Conservation (phyloP, 768 basidiomycete genomes). For the Suillus plorans region DNA sequence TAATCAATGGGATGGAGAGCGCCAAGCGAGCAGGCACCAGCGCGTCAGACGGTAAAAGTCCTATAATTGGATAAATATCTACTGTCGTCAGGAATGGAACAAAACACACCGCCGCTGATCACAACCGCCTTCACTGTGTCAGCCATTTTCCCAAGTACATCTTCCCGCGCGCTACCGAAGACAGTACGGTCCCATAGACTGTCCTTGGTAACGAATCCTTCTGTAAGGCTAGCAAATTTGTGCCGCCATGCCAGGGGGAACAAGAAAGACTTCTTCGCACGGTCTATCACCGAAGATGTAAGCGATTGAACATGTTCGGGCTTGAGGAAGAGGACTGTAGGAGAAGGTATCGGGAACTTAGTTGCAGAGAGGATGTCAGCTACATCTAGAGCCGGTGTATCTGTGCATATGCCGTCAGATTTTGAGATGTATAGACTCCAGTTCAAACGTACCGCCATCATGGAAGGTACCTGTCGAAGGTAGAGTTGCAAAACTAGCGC, state of each 20-base stretch:
- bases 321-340: constrained; percentile 76
- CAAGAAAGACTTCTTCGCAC: constrained; percentile 53
- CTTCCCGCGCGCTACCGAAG: constrained; percentile 64
- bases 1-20: constrained; percentile 75
- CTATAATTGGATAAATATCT: constrained; percentile 31
- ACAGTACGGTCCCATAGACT: constrained; percentile 85
- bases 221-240: constrained; percentile 64
- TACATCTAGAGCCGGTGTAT: constrained; percentile 30
- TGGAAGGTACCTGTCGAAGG: constrained; percentile 54
- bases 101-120: constrained; percentile 64
- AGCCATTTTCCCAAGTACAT: constrained; percentile 59
- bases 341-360: constrained; percentile 62
- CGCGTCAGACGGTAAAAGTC: constrained; percentile 44
- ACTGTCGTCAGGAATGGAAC: background rate
- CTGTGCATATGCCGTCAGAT: constrained; percentile 1
- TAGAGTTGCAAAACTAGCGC: constrained; percentile 69
- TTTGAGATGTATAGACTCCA: constrained; percentile 3
- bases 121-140: constrained; percentile 65
- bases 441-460: constrained; percentile 31
- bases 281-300: constrained; percentile 49
- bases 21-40: constrained; percentile 69
- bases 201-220: constrained; percentile 76
- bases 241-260: constrained; percentile 74
- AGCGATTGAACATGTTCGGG: constrained; percentile 61
- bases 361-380: constrained; percentile 48